phyloP scores from a whole-genome alignment of 2,329 filamentous ascomycete species.

The Microdochium bolleyi region DNA sequence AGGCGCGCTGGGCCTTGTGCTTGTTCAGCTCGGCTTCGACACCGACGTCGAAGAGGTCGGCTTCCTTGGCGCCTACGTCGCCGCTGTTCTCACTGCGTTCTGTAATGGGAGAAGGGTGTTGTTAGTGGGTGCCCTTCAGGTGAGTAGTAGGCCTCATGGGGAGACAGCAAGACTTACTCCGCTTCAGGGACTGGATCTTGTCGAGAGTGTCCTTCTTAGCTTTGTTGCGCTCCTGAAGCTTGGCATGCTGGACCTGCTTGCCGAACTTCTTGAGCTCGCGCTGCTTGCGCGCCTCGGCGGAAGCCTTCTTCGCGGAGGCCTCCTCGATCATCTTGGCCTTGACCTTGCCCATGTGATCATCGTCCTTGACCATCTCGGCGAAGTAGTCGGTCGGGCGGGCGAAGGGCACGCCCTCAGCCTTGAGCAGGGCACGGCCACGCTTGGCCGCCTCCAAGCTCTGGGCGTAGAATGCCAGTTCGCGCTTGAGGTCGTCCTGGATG shows the following conservation, averaged over 20 bases:
- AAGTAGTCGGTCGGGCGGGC: conserved; percentile 91
- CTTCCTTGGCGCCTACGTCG: conserved; percentile 62
- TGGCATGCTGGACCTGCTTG: conserved; percentile 95
- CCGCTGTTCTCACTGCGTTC: conserved; percentile 72
- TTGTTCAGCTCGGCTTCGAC: conserved; percentile 60
- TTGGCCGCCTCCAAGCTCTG: conserved; percentile 77
- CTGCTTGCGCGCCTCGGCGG: conserved; percentile 83
- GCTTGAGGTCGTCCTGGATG: conserved; percentile 82
- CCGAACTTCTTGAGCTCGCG: conserved; percentile 98
- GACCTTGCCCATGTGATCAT: conserved; percentile 97
- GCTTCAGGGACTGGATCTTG: conserved; percentile 90
- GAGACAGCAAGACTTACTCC: conserved; percentile 59
- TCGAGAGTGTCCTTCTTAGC: conserved; percentile 88
- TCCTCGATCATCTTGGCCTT: conserved; percentile 90
- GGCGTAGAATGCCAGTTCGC: conserved; percentile 88
- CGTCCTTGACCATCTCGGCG: conserved; percentile 97
- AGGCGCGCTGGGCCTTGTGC: conserved; percentile 33
- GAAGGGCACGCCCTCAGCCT: conserved; percentile 78
- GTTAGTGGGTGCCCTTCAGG: conserved; percentile 9
- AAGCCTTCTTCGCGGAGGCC: conserved; percentile 85
- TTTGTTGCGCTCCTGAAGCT: conserved; percentile 89
- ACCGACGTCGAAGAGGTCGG: conserved; percentile 85
- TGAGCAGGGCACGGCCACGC: conserved; percentile 63
- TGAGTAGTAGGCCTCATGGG: background rate
- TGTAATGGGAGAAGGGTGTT: conserved; percentile 27